A percentile compares a stretch with the other conserved stretches of the same genome.
phyloP scores from a whole-genome alignment of 495 filamentous ascomycete species.

The Filosporella fistucella region DNA sequence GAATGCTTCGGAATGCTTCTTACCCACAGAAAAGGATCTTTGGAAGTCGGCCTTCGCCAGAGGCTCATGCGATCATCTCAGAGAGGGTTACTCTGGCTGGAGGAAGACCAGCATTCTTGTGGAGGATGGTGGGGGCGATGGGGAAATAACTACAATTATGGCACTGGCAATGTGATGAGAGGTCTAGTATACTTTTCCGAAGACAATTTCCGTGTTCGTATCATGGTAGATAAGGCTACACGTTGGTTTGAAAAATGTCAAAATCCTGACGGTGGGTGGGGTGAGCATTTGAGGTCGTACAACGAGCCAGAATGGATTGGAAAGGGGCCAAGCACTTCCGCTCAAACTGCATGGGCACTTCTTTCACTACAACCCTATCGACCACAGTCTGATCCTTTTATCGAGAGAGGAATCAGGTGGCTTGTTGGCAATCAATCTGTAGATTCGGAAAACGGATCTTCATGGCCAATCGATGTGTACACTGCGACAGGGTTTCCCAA shows the following conservation, averaged over 20 bases:
- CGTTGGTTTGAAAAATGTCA: slow-evolving; percentile 27
- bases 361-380: slow-evolving; percentile 27
- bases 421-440: neutral
- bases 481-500: slow-evolving; percentile 35
- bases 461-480: slow-evolving; percentile 26
- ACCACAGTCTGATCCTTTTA: neutral
- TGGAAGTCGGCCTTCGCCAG: neutral
- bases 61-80: neutral
- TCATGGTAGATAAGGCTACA: slow-evolving; percentile 10
- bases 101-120: slow-evolving; percentile 20
- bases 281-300: slow-evolving; percentile 28
- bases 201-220: slow-evolving; percentile 7
- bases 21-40: slow-evolving; percentile 2
- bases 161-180: slow-evolving; percentile 32
- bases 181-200: slow-evolving; percentile 7
- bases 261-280: slow-evolving; percentile 34
- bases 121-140: slow-evolving; percentile 35
- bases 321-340: slow-evolving; percentile 24
- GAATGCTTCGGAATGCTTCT: slow-evolving; percentile 35
- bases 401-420: neutral
- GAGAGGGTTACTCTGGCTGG: slow-evolving; percentile 18
- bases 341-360: slow-evolving; percentile 35
- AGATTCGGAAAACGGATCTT: neutral
- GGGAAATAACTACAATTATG: slow-evolving; percentile 31
- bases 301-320: slow-evolving; percentile 17